These are phyloP conservation scores for Przewalskia tangutica DNA, from an alignment of 257 asterid species.

Conservation along the genomic window DNA sequence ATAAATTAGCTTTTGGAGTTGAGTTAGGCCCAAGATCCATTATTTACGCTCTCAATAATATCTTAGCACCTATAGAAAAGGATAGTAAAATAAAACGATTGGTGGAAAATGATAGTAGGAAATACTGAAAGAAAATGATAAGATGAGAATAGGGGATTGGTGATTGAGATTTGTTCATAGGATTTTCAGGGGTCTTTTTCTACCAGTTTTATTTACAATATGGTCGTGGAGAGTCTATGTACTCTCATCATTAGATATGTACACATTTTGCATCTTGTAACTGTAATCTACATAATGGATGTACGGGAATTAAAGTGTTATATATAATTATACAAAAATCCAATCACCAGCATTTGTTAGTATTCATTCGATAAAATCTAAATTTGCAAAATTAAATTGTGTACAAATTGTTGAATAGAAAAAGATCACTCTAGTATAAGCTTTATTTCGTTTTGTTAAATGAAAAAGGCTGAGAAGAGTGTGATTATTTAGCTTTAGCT, in stretches of 20 bases:
- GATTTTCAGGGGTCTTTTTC: conserved; percentile 23
- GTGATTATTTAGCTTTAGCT: no score
- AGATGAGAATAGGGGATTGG: conserved; percentile 25
- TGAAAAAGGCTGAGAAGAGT: background rate
- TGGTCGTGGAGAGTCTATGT: conserved; percentile 8
- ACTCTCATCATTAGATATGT: conserved; percentile 16
- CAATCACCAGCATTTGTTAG: background rate
- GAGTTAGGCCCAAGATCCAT: no score
- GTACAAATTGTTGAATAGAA: background rate
- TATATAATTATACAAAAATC: background rate
- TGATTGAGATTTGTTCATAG: conserved; percentile 32
- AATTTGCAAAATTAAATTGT: background rate
- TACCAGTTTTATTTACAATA: conserved; percentile 17
- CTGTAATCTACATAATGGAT: no score
- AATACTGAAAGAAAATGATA: conserved; percentile 20
- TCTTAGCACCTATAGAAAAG: background rate
- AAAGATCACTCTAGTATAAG: background rate
- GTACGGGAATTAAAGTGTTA: no score
- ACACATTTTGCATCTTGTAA: background rate
- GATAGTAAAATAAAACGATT: background rate
- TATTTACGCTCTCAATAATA: no score
- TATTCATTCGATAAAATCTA: background rate
- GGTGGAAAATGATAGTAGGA: background rate
- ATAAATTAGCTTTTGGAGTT: no score
- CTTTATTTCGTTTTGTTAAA: background rate